phyloP scores from a whole-genome alignment of 2,329 filamentous ascomycete genomes.

The Phaeosphaeriaceae sp. region DNA sequence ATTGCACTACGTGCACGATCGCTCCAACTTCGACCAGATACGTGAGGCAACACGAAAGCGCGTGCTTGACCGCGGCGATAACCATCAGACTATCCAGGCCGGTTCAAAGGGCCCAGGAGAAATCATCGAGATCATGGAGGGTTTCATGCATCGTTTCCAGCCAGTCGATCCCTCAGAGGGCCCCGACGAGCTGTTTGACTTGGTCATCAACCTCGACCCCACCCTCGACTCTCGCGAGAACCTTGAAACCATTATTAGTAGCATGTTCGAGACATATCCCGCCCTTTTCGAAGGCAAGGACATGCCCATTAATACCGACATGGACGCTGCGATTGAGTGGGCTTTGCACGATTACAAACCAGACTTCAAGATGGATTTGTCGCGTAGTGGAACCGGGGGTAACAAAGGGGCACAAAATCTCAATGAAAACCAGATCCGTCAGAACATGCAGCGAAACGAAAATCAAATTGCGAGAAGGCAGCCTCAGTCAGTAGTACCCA shows the following conservation, averaged over 20 bases:
- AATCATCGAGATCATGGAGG: conserved; percentile 91
- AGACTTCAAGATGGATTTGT: conserved; percentile 76
- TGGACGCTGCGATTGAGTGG: conserved; percentile 78
- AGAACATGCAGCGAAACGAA: conserved; percentile 38
- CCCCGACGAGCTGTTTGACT: conserved; percentile 85
- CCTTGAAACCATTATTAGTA: conserved; percentile 76
- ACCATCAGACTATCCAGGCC: conserved; percentile 96
- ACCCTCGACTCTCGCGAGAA: conserved; percentile 80
- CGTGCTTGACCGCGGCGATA: conserved; percentile 86
- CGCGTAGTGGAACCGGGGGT: conserved; percentile 50
- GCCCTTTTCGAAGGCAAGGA: conserved; percentile 66
- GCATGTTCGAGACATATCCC: conserved; percentile 79
- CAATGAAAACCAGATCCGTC: conserved; percentile 48
- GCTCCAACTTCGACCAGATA: conserved; percentile 70
- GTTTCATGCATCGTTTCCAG: conserved; percentile 87
- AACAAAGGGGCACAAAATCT: conserved; percentile 21
- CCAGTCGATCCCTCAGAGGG: conserved; percentile 67
- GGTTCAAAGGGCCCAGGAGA: conserved; percentile 73
- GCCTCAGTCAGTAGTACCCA: conserved; percentile 42
- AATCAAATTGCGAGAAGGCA: conserved; percentile 13
- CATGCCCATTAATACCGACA: conserved; percentile 72
- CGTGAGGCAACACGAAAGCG: conserved; percentile 76
- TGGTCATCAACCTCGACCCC: conserved; percentile 84
- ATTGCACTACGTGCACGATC: conserved; percentile 84
- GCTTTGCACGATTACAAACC: conserved; percentile 81